Base-by-base conservation (phyloP, 352 stramenopile species). In the Globisporangium rhizosaccharum region DNA sequence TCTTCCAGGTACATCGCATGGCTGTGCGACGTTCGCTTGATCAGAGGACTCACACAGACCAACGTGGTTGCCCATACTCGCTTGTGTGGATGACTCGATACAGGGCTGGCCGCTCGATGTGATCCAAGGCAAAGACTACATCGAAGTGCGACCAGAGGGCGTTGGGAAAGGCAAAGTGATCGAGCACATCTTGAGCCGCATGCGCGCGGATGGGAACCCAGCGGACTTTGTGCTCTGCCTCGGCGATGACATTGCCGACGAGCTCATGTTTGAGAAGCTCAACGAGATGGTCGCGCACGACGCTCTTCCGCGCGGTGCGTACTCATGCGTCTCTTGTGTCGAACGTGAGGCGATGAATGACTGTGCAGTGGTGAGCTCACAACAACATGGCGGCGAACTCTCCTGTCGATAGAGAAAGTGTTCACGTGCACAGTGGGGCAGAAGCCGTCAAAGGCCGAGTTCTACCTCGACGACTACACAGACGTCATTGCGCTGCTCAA, bases 181-280 rank as follows among this genome's bases (percentile, higher is more conserved):
- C 8, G 85, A 82, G 56, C 82, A 97, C 39, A 86, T 99, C 42
- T 73, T 99, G n/a, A 74, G 75, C 6, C 76, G 73, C 41, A 85
- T 93, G 73, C 73, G 68, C 17, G 59, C 56, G 1, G 82, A 90
- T 44, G 78, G 71, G 20, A 86, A 84, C 11, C 72, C 81, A 25
- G 70, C 96, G 37, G 97, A 99, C 53, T 99, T 99, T 79, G 82
- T 98, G 11, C 63, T 99, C n/a, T 96, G 91, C 23, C 83, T 99
- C 47, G 97, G 97, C 33, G 97, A 99, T 68, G 97, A 99, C 64
- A 91, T 97, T 50, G 97, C 95, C 12, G 97, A 99, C 62, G 97
- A 99, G 71, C 88, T 97, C 55, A 99, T 99, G 96, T 98, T 94
- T 47, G 79, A 94, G 18, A 70, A 86, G 18, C 56, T 92, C 8